These are phyloP conservation scores for Pseudogymnoascus sp. DNA, from an alignment of 2,329 filamentous ascomycete species.

Conservation along the genomic window DNA sequence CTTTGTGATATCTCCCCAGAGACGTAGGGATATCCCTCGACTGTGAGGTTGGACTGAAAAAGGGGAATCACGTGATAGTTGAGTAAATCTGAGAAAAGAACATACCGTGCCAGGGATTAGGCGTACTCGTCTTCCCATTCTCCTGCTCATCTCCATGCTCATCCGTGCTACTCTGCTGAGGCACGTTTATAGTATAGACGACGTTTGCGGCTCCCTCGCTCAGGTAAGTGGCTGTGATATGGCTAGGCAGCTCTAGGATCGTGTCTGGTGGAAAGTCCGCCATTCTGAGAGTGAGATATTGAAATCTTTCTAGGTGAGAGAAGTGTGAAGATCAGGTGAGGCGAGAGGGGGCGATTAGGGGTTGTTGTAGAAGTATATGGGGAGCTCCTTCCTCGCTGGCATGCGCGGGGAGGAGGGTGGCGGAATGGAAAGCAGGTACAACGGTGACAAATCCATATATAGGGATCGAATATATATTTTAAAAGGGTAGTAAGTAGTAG, in stretches of 20 bases:
- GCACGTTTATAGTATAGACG: slow-evolving; percentile 54
- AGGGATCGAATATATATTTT: not conserved
- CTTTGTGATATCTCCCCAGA: not conserved
- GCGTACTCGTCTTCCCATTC: slow-evolving; percentile 24
- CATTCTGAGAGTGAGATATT: not conserved
- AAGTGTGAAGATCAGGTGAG: not conserved
- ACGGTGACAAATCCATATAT: not conserved
- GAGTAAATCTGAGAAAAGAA: not conserved
- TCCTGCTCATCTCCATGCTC: slow-evolving; percentile 27
- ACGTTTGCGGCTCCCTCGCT: slow-evolving; percentile 71
- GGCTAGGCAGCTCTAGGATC: not conserved
- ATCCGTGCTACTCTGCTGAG: slow-evolving; percentile 25
- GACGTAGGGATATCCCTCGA: not conserved
- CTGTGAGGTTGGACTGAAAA: not conserved
- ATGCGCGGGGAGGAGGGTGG: not conserved
- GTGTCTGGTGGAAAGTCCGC: not conserved
- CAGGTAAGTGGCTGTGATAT: slow-evolving; percentile 32
- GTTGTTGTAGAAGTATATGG: not conserved
- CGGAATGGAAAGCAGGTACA: not conserved
- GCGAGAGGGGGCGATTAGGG: not conserved
- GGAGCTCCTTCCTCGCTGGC: not conserved
- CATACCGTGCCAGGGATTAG: not conserved
- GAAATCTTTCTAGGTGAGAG: not conserved
- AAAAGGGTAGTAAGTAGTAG: not conserved
- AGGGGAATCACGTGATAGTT: not conserved